These are phyloP conservation scores for Wickerhamiella kazuoi DNA, from an alignment of 805 yeast species.

Conservation along the genomic window DNA sequence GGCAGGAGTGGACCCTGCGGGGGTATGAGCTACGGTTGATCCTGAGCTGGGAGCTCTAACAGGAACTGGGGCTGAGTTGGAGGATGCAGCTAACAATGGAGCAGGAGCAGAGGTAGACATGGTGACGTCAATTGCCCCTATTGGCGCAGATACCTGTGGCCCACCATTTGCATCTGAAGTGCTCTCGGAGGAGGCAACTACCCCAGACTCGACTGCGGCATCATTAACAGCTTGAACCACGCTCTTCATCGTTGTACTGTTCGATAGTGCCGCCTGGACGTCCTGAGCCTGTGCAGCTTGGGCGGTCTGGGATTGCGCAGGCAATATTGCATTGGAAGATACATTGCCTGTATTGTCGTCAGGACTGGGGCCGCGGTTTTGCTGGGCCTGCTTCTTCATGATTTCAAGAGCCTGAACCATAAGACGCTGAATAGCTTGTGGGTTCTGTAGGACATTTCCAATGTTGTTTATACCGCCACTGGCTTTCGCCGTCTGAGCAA, in stretches of 20 bases:
- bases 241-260: not conserved
- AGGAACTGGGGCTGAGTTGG: not conserved
- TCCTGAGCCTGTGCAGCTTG: not conserved
- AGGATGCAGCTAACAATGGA: too few species aligned
- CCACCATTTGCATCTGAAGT: conserved; percentile 2
- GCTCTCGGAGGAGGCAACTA: not conserved
- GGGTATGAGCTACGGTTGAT: not conserved
- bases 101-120: conserved; percentile 1
- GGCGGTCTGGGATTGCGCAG: not conserved
- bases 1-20: conserved; percentile 4
- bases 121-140: too few species aligned
- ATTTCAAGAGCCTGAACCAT: conserved; percentile 10
- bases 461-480: conserved; percentile 17
- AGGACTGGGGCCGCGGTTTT: not conserved
- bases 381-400: conserved; percentile 3
- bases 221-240: not conserved
- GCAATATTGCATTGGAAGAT: not conserved
- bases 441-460: conserved; percentile 10
- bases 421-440: conserved; percentile 5
- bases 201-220: not conserved
- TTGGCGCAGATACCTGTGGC: conserved; percentile 4
- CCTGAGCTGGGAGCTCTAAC: not conserved
- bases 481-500: conserved; percentile 75
- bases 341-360: not conserved
- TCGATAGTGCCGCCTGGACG: not conserved